Conservation (phyloP, 2,329 filamentous ascomycete species). For the Penicillium digitatum region DNA sequence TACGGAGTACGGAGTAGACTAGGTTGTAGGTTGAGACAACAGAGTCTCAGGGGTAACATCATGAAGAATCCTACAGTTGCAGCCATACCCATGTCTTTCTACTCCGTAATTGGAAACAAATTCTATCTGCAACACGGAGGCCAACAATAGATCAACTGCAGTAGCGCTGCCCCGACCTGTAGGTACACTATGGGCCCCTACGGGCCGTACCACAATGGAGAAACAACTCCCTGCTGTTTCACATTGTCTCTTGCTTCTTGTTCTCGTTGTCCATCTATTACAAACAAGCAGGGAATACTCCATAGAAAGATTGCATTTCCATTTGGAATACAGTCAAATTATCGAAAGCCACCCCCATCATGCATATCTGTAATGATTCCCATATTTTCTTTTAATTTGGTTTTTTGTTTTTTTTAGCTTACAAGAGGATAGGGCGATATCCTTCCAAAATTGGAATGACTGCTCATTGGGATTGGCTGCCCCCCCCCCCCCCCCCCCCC, state of each 20-base stretch:
- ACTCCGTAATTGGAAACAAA: neutral
- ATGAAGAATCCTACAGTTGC: too few species aligned
- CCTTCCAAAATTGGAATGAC: neutral
- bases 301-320: neutral
- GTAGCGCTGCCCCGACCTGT: constrained; percentile 10
- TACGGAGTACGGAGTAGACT: too few species aligned
- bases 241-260: constrained; percentile 10
- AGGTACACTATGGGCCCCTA: constrained; percentile 5
- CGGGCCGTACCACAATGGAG: constrained; percentile 21
- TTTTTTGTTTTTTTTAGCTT: neutral
- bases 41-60: neutral
- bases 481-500: too few species aligned
- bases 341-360: constrained; percentile 8
- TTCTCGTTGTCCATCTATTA: neutral
- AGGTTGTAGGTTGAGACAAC: neutral
- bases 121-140: neutral
- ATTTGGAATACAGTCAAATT: constrained; percentile 5
- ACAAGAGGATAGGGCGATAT: neutral
- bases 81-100: neutral
- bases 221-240: constrained; percentile 16
- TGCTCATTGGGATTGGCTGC: constrained; percentile 8
- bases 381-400: too few species aligned
- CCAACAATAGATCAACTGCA: constrained; percentile 3
- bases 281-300: neutral
- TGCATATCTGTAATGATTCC: constrained; percentile 1